Percentiles rank a stretch among this genome's conserved stretches.
Conservation (phyloP, 371 early-diverging fungal genomes). For the Actinomortierella wolfii region DNA sequence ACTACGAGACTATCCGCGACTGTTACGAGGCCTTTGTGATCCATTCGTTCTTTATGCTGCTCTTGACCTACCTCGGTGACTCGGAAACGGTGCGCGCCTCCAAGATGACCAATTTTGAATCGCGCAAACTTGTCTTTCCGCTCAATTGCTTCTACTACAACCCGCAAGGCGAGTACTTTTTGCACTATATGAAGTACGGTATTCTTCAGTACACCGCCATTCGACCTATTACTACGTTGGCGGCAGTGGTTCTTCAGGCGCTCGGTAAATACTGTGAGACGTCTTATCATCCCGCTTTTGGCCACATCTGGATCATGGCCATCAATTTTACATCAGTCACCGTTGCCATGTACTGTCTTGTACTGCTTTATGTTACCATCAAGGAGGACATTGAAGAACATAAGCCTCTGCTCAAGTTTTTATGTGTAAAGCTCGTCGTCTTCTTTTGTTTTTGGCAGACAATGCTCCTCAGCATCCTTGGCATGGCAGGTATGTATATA, state of each 20-base stretch:
- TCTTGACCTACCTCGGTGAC: slow-evolving; percentile 64
- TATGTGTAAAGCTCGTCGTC: slow-evolving; percentile 47
- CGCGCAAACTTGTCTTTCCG: slow-evolving; percentile 60
- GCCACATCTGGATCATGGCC: slow-evolving; percentile 56
- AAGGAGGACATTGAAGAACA: slow-evolving; percentile 47
- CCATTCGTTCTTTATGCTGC: slow-evolving; percentile 61
- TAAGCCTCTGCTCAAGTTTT: slow-evolving; percentile 46
- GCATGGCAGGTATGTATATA: slow-evolving; percentile 15
- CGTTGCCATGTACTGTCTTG: slow-evolving; percentile 47
- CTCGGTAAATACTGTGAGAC: slow-evolving; percentile 59
- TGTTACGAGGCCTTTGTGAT: slow-evolving; percentile 73
- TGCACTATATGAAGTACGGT: slow-evolving; percentile 57
- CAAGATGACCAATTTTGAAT: slow-evolving; percentile 32
- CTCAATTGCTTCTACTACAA: slow-evolving; percentile 63
- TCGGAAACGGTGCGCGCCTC: slow-evolving; percentile 35
- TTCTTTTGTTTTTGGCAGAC: slow-evolving; percentile 48
- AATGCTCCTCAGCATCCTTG: slow-evolving; percentile 20
- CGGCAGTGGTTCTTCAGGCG: slow-evolving; percentile 56
- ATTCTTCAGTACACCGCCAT: slow-evolving; percentile 70
- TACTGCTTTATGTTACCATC: slow-evolving; percentile 51
- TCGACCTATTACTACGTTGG: slow-evolving; percentile 61
- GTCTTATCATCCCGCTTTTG: slow-evolving; percentile 55
- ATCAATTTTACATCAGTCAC: slow-evolving; percentile 48
- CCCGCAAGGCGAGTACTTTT: slow-evolving; percentile 61
- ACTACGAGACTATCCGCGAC: slow-evolving; percentile 67